Base-by-base conservation (phyloP, 768 basidiomycete genomes). In the Amanita fuliginea region DNA sequence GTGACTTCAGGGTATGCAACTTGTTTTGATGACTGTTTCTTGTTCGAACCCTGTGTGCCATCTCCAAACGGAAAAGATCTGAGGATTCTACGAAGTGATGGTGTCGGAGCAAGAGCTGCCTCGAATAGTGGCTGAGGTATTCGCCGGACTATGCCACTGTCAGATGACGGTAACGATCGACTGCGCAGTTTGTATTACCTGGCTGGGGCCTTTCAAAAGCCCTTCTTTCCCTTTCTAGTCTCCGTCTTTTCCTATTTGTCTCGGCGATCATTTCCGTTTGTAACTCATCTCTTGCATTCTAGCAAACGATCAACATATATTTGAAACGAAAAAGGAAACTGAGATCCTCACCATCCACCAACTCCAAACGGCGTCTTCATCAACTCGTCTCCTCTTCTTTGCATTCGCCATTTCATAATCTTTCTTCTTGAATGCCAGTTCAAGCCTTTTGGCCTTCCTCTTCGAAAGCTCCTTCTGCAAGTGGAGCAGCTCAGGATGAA, bases 191-290 rank as follows among this genome's bases (percentile, higher is more conserved):
- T 30, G 35, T 1, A 56, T 26, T 57, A 91, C 92, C 64, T 46
- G 83, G 80, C 42, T 77, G 80, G 8, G 86, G 83, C n/a, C 82
- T 70, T 56, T 93, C 93, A 10, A 81, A 60, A 1, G 77, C 75
- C 55, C 92, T 74, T 53, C 90, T 79, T 54, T 96, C 92, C 52
- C 92, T 74, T 62, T 97, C 93, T 32, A 98, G 64, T 42, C 79
- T 74, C 40, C 94, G 72, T 51, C 89, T 74, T 64, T 95, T 95
- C 54, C 86, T 72, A 62, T 89, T 93, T 5, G 86, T 83, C 57
- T 94, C 88, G 0, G 93, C 80, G 49, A 94, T 85, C 81, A 95
- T 87, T 11, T 86, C 83, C 1, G 78, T 85, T 59, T 94, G 86
- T 10, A 94, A 66, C 42, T 83, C 80, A 56, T 91, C 86, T 46